Base-by-base conservation (phyloP, 768 basidiomycete genomes). In the Nevesoporus exiguus region DNA sequence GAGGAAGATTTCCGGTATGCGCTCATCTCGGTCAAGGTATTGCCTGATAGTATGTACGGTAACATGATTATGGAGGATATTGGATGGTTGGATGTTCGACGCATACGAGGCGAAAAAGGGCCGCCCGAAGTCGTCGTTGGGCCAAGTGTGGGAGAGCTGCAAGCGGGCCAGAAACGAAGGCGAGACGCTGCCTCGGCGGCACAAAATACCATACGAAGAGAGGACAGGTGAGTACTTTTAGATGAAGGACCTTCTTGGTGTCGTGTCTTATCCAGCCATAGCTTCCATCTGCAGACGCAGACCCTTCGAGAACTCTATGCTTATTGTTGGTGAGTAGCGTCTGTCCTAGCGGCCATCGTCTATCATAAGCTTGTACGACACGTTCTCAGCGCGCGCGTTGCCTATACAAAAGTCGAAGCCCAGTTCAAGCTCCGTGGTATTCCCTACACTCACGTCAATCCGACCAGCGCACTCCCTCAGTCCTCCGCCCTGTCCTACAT, bases 361-460 rank as follows among this genome's bases (percentile, higher is more conserved):
- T 22, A 30, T 57, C 31, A 40, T 21, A 27, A 47, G 22, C 34
- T 15, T 29, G 14, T 42, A 33, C 13, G 34, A 36, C 22, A 17
- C 24, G 14, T 46, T 15, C 34, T 6, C 55, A 95, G 92, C 63
- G 93, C 93, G 11, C 87, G 93, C 17, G 90, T 94, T 17, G 87
- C 93, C n/a, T 90, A 90, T 64, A 87, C 84, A 59, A 90, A 86
- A 62, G 85, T 98, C 50, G 93, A 97, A 70, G 77, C 82, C 42
- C 93, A 96, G 67, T 82, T 97, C 68, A 92, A 93, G 68, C 71
- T 83, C 21, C 86, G 88, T 27, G 79, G 79, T 22, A 94, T 96
- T 47, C 85, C 86, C 0, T 93, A 84, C 64, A 83, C 77, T 3
- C 81, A 88, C 46, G 86, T 93, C 64, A 84, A 82, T 58, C 85